Evolutionary conservation across 2,329 filamentous ascomycete genomes (phyloP).

Genomic region (Helicocarpus griseus): DNA sequence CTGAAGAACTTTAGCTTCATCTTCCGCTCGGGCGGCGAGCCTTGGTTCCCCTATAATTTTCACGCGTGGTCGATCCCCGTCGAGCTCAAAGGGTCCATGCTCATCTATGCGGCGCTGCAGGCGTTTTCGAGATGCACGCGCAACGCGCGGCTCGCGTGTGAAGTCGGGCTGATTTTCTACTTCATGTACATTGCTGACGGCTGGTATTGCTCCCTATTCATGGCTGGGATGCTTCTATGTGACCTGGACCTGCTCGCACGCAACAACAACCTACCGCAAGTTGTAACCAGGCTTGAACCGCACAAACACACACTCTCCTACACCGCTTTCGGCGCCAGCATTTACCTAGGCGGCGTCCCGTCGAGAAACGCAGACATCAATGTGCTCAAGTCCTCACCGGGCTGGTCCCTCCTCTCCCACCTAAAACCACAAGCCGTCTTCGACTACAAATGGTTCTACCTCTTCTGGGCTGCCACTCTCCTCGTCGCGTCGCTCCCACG

Average conservation of each 20-base stretch:
- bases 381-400: conserved; percentile 44
- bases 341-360: conserved; percentile 55
- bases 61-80: conserved; percentile 57
- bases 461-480: conserved; percentile 35
- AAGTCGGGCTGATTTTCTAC: conserved; percentile 49
- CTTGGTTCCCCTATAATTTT: conserved; percentile 49
- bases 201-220: conserved; percentile 52
- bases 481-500: conserved; percentile 35
- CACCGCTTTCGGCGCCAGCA: conserved; percentile 41
- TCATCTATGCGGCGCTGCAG: conserved; percentile 49
- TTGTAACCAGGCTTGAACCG: conserved; percentile 38
- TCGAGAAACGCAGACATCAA: conserved; percentile 40
- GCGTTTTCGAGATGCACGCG: conserved; percentile 48
- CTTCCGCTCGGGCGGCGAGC: conserved; percentile 48
- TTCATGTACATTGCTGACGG: conserved; percentile 61
- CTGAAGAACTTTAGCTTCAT: conserved; percentile 62
- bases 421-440: conserved; percentile 57
- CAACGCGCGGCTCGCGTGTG: conserved; percentile 46
- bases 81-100: conserved; percentile 55
- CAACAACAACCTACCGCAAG: conserved; percentile 41
- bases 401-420: conserved; percentile 52
- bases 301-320: conserved; percentile 45
- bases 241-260: conserved; percentile 50
- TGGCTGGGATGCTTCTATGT: conserved; percentile 51
- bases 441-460: conserved; percentile 34